These are phyloP conservation scores for Beauveria varroae DNA, from an alignment of 2,329 filamentous ascomycete species.

Conservation along the genomic window DNA sequence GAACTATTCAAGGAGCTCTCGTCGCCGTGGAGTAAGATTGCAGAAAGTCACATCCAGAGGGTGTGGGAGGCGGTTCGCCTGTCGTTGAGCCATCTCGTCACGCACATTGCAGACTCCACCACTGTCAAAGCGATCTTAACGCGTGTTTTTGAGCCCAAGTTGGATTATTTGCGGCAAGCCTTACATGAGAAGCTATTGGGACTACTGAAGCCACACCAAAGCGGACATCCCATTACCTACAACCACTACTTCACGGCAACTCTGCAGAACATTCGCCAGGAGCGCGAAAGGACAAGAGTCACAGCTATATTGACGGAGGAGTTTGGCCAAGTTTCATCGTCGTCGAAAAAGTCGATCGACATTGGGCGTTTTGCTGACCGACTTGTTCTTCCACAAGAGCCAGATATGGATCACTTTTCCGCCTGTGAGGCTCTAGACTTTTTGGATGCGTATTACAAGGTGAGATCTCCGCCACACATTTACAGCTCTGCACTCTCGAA, in stretches of 20 bases:
- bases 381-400: background rate
- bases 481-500: background rate
- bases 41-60: constrained; percentile 17
- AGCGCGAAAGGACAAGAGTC: background rate
- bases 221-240: constrained; percentile 1
- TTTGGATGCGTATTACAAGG: constrained; percentile 35
- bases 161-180: constrained; percentile 14
- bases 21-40: constrained; percentile 42
- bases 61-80: constrained; percentile 14
- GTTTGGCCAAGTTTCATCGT: background rate
- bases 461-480: background rate
- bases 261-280: background rate
- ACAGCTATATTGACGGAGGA: background rate
- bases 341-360: background rate
- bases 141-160: constrained; percentile 13
- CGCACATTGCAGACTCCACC: constrained; percentile 14
- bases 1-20: constrained; percentile 56
- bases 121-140: constrained; percentile 14
- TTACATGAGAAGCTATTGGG: constrained; percentile 31
- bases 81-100: constrained; percentile 8
- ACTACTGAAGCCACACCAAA: constrained; percentile 20
- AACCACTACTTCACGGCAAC: constrained; percentile 3
- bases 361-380: background rate
- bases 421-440: constrained; percentile 28
- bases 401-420: constrained; percentile 23